Base-by-base conservation (phyloP, 192 early-diverging fungal genomes). In the Backusella australiensis region DNA sequence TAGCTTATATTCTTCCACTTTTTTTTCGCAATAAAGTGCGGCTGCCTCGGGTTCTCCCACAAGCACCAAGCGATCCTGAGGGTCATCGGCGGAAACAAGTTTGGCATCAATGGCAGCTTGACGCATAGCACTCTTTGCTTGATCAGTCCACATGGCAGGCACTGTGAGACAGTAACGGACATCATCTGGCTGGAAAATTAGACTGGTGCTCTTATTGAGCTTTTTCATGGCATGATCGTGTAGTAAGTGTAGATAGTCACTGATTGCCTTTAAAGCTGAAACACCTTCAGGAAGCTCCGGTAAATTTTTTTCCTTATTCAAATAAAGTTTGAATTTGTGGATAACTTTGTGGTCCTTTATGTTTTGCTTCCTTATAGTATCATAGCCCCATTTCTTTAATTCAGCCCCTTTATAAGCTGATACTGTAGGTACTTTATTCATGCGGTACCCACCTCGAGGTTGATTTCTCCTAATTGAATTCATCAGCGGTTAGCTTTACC, bases 131-230 rank as follows among this genome's bases (percentile, higher is more conserved):
- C 77, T 70, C 67, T 85, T 85, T 39, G 84, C 84, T 29, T 39
- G 41, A 42, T 86, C 86, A 12, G 81, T 82, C 83, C 83, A 87
- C 81, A 86, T 85, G n/a, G 86, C 86, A 7, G 86, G 86, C 7
- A 87, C 86, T 0, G 86, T 87, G 12, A 87, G 80, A 69, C 82
- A 86, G 9, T 36, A 69, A 3, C 35, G 35, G 17, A 69, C 3
- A 23, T 69, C 35, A 4, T 41, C 35, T 17, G 15, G 17, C 4
- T 1, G 29, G 4, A 38, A 69, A 41, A 11, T 34, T 4, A 17
- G 3, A 17, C 11, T 19, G 7, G 7, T 41, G 9, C 8, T 39
- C 41, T 12, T 38, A 69, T 23, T 23, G 9, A 63, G 3, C 12
- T 12, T 21, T 26, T 2, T 63, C 23, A 63, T 14, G 9, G 56